Evolutionary conservation across 129 eudicot genomes (phyloP).

Genomic region (Tagetes erecta): DNA sequence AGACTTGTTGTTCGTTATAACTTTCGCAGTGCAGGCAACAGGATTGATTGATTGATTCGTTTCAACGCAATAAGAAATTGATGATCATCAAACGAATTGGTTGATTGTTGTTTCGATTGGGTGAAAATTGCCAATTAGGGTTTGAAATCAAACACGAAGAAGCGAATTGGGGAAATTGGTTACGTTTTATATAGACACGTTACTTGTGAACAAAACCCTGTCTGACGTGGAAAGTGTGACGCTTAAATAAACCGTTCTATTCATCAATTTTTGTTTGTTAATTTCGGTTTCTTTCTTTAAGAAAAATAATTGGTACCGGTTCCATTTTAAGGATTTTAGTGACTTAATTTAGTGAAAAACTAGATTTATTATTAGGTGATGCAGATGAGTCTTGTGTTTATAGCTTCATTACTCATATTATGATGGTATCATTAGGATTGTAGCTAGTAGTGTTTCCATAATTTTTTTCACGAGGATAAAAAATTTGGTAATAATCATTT

Average conservation of each 20-base stretch:
- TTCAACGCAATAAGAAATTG: conserved; percentile 5
- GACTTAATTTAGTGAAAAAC: no score
- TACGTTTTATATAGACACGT: background rate
- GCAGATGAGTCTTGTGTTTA: no score
- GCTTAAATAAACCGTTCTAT: conserved; percentile 1
- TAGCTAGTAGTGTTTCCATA: no score
- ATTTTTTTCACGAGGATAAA: no score
- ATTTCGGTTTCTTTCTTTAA: no score
- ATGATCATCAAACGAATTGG: background rate
- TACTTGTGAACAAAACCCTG: background rate
- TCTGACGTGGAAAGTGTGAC: background rate
- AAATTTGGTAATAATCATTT: no score
- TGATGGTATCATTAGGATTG: no score
- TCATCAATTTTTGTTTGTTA: background rate
- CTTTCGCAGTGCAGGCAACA: background rate
- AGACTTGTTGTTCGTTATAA: background rate
- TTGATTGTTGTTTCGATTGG: background rate
- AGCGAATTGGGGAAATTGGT: background rate
- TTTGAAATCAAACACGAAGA: background rate
- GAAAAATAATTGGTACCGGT: no score
- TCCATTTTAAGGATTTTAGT: no score
- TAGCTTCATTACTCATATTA: no score
- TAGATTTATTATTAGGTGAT: no score
- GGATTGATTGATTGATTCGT: background rate
- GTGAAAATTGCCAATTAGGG: background rate